Evolutionary conservation across 2,329 filamentous ascomycete species (phyloP), one percentile per base, ranked within the genome.

Genomic region (Colletotrichum incanum): DNA sequence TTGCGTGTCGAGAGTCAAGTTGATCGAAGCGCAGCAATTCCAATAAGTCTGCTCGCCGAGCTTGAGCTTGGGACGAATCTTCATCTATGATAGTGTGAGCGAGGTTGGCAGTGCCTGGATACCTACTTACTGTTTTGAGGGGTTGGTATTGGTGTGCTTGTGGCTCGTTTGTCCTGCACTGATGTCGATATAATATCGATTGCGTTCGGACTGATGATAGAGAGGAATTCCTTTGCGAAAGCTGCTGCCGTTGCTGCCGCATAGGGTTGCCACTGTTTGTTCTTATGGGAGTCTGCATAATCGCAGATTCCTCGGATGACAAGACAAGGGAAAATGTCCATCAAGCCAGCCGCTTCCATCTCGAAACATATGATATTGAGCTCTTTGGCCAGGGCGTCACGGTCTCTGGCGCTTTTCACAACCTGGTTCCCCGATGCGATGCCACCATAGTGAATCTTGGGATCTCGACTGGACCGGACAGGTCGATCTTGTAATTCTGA

Each of bases 241-340:
- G 77, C 79, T 0, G 80, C 80, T 0, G 82, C 80, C 0, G 77
- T 76, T 1, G 74, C 75, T 1, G 82, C 80, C 0, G 82, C 82
- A 73, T 82, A 83, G 0, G 39, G 41, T 23, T 82, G 78, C 82
- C 81, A 84, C 6, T 23, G 23, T 1, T 83, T 78, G 41, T 79
- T 80, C 68, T 84, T 84, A 61, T 84, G 81, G 0, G 76, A 79
- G 68, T 84, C 82, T 7, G 80, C 78, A 67, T 83, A 84, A 56
- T 82, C 78, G 45, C 78, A 83, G 3, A 84, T 81, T 0, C 82
- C 82, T 6, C 80, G 76, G 31, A 84, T 80, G 0, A 79, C 76
- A 0, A 83, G 56, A 54, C 78, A 82, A 0, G 79, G 78, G 5
- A 81, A 73, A 2, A 74, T 64, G 14, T 74, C 64, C 60, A 72